phyloP scores from a whole-genome alignment of 257 asterid species.

The Orobanche coerulescens region DNA sequence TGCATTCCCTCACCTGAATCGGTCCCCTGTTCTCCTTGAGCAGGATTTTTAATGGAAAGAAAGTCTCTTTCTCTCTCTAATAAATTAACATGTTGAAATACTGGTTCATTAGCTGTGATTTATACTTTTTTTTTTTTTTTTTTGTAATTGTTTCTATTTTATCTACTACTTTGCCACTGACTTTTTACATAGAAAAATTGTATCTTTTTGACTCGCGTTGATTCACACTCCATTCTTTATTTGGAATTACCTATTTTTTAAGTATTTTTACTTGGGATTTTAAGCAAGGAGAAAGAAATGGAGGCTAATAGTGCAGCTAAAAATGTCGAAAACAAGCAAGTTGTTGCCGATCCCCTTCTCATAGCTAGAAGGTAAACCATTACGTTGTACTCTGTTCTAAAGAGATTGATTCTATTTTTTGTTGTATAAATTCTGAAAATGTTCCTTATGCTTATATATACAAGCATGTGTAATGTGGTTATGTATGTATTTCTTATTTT shows the following conservation, averaged over 20 bases:
- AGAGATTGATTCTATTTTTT: not conserved
- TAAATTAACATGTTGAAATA: not conserved
- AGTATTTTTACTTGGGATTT: not conserved
- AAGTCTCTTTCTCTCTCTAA: not conserved
- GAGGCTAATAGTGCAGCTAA: conserved; percentile 15
- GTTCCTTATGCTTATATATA: not conserved
- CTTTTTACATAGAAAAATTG: not conserved
- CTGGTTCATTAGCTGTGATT: not conserved
- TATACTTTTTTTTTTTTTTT: too few species aligned
- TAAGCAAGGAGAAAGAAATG: conserved; percentile 18
- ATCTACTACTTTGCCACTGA: too few species aligned
- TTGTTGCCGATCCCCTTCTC: conserved; percentile 29
- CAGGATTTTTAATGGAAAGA: not conserved
- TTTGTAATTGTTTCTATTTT: too few species aligned
- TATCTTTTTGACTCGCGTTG: not conserved
- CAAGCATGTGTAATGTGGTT: not conserved
- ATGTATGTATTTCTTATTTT: not conserved
- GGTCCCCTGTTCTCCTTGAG: not conserved
- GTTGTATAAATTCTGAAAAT: not conserved
- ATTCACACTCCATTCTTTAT: not conserved
- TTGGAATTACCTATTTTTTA: not conserved
- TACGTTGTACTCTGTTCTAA: not conserved
- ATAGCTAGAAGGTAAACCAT: conserved; percentile 45
- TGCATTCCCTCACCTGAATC: too few species aligned
- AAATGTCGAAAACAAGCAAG: conserved; percentile 28